Conservation (phyloP, 202 grass and related monocot genomes). For the Hordeum pubiflorum region DNA sequence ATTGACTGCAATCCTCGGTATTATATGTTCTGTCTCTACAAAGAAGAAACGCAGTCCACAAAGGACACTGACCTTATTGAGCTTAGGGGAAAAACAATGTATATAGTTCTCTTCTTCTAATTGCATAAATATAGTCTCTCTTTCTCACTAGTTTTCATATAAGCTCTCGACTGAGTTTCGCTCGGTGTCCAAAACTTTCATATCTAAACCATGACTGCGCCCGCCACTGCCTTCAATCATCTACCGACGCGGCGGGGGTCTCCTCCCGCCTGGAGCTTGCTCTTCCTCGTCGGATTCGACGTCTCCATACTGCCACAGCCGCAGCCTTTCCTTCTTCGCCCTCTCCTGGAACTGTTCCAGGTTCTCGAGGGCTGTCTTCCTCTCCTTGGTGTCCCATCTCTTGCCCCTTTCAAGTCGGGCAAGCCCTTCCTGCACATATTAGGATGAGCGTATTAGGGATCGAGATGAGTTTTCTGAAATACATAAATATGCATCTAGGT, state of each 20-base stretch:
- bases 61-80: constrained; percentile 50
- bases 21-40: constrained; percentile 46
- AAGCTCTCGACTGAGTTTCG: constrained; percentile 20
- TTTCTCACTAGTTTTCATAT: constrained; percentile 31
- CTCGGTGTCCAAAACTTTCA: constrained; percentile 48
- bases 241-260: constrained; percentile 41
- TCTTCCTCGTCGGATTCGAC: constrained; percentile 90
- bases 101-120: constrained; percentile 48
- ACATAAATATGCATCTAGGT: background rate
- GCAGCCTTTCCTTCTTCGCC: constrained; percentile 63
- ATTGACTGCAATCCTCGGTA: constrained; percentile 30
- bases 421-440: constrained; percentile 69
- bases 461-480: background rate
- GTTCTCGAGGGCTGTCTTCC: constrained; percentile 66
- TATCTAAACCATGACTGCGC: constrained; percentile 15
- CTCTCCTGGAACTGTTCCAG: constrained; percentile 94
- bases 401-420: constrained; percentile 80
- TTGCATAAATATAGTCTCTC: constrained; percentile 36
- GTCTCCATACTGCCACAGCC: constrained; percentile 83
- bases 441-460: constrained; percentile 5
- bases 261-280: constrained; percentile 49
- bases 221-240: background rate
- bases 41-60: constrained; percentile 27
- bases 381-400: constrained; percentile 78
- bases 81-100: constrained; percentile 57